Evolutionary conservation across 192 early-diverging fungal species (phyloP).

Genomic region (Allomyces javanicus): DNA sequence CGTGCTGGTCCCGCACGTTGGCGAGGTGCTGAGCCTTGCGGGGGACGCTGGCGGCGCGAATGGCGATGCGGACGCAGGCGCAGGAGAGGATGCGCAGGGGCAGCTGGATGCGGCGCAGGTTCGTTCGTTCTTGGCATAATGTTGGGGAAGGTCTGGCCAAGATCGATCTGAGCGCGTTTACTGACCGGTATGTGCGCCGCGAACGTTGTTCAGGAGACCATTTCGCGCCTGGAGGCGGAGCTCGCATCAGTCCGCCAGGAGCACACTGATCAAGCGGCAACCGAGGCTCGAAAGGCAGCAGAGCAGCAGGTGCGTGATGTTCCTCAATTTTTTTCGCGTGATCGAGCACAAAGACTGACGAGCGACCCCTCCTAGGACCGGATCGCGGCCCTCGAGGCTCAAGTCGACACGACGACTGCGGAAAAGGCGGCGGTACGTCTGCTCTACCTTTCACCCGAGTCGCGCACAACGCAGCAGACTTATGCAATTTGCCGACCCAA

Average conservation of each 20-base stretch:
- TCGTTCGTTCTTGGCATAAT: too few relatives aligned
- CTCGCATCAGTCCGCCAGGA: slow-evolving; percentile 14
- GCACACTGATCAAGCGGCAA: slow-evolving; percentile 10
- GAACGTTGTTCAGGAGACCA: too few relatives aligned
- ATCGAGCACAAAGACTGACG: slow-evolving; percentile 10
- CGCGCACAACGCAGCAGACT: too few relatives aligned
- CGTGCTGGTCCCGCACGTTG: too few relatives aligned
- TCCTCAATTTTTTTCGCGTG: slow-evolving; percentile 3
- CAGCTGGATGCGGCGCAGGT: too few relatives aligned
- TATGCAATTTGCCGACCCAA: too few relatives aligned
- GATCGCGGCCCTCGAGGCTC: slow-evolving; percentile 9
- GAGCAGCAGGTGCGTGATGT: neutral
- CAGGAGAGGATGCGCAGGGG: neutral
- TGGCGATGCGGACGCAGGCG: neutral
- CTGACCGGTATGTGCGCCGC: too few relatives aligned
- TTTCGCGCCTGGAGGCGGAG: slow-evolving; percentile 14
- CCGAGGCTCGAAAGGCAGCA: slow-evolving; percentile 13
- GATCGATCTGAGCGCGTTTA: too few relatives aligned
- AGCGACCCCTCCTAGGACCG: slow-evolving; percentile 9
- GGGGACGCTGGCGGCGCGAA: neutral
- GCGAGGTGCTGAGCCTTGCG: too few relatives aligned
- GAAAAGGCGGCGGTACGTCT: slow-evolving; percentile 5
- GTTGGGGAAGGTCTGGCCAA: too few relatives aligned
- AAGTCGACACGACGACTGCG: slow-evolving; percentile 11
- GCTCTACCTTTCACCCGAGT: too few relatives aligned